Percentiles rank a stretch among this genome's conserved stretches.
Evolutionary conservation across 495 filamentous ascomycete genomes (phyloP).

Genomic region (Trichoderma orchidacearum): DNA sequence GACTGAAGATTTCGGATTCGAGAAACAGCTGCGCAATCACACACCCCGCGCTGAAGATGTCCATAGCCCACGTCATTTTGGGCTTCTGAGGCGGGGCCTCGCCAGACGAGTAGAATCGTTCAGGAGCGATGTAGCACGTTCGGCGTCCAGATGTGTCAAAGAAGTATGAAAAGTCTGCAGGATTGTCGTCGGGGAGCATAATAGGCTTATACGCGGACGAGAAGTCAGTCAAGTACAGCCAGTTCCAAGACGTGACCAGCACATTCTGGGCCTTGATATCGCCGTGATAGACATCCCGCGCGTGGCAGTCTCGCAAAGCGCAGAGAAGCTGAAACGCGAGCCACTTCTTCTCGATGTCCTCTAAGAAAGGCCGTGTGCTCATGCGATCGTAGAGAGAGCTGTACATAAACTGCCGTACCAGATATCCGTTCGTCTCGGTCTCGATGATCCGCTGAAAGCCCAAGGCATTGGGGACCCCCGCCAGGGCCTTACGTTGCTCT

Average conservation of each 20-base stretch:
- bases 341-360: slow-evolving; percentile 98
- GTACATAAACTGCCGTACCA: slow-evolving; percentile 92
- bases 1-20: slow-evolving; percentile 84
- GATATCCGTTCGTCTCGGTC: slow-evolving; percentile 78
- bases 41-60: slow-evolving; percentile 94
- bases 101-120: slow-evolving; percentile 67
- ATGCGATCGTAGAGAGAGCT: slow-evolving; percentile 96
- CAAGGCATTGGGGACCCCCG: slow-evolving; percentile 81
- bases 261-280: slow-evolving; percentile 98
- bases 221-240: slow-evolving; percentile 95
- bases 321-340: slow-evolving; percentile 92
- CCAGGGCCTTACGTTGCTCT: slow-evolving; percentile 71
- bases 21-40: slow-evolving; percentile 96
- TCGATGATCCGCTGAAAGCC: slow-evolving; percentile 82
- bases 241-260: slow-evolving; percentile 97
- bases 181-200: slow-evolving; percentile 91
- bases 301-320: slow-evolving; percentile 83
- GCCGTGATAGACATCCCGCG: slow-evolving; percentile 83
- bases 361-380: slow-evolving; percentile 90
- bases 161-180: slow-evolving; percentile 92
- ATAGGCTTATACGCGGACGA: slow-evolving; percentile 92
- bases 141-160: slow-evolving; percentile 86
- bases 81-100: slow-evolving; percentile 44
- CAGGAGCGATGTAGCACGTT: slow-evolving; percentile 94
- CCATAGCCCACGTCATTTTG: slow-evolving; percentile 78